Percentiles rank a stretch among this genome's conserved stretches.
Conservation (phyloP, 176 grass and related monocot species). For the Carex myosuroides region DNA sequence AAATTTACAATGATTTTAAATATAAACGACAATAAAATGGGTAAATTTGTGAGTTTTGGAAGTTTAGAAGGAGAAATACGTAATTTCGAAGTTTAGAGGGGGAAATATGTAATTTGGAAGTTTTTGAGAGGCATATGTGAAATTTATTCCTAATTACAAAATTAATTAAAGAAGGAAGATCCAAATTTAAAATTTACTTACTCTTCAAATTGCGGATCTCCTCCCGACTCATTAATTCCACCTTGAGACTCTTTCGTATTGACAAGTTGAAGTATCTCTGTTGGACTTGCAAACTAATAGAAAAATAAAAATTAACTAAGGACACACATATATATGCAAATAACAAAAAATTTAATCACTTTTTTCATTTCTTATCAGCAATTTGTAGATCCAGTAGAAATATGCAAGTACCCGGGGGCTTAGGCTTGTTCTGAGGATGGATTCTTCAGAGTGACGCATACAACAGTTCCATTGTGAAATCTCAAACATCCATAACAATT, state of each 20-base stretch:
- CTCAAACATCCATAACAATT: neutral
- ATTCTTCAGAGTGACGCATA: neutral
- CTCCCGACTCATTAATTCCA: neutral
- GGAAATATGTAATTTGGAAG: too few species aligned
- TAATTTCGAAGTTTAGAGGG: too few species aligned
- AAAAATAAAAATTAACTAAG: neutral
- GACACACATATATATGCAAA: neutral
- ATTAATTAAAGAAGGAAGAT: neutral
- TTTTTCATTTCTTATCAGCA: neutral
- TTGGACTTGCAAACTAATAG: neutral
- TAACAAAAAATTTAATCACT: neutral
- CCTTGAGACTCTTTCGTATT: neutral
- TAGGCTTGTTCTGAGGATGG: neutral
- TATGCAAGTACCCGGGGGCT: neutral
- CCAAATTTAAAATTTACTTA: neutral
- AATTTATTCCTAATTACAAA: neutral
- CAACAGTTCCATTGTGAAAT: neutral
- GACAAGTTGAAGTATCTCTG: neutral
- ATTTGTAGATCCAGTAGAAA: neutral
- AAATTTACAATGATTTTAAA: too few species aligned
- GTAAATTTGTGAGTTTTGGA: too few species aligned
- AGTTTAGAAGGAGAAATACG: too few species aligned
- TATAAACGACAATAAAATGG: too few species aligned
- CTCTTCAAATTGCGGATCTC: neutral
- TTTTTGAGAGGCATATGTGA: too few species aligned